Evolutionary conservation across 2,329 filamentous ascomycete genomes (phyloP).

Genomic region (Canariomyces notabilis): DNA sequence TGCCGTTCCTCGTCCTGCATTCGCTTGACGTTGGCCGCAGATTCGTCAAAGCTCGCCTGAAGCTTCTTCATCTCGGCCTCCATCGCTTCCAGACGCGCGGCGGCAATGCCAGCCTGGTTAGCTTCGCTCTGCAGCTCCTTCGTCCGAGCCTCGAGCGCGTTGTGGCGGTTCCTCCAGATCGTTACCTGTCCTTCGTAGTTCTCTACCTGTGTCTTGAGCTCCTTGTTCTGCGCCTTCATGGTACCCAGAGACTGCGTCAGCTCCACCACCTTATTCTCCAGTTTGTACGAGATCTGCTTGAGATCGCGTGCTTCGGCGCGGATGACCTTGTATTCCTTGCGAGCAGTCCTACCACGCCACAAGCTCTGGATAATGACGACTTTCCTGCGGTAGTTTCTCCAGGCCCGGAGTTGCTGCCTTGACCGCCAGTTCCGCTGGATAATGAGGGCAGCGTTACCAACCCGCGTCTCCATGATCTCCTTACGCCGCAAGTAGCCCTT

Average conservation of each 20-base stretch:
- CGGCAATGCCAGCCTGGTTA: constrained; percentile 94
- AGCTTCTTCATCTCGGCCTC: constrained; percentile 94
- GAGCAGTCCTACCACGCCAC: constrained; percentile 80
- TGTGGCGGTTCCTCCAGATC: constrained; percentile 90
- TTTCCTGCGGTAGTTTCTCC: constrained; percentile 86
- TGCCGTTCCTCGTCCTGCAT: constrained; percentile 91
- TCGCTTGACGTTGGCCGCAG: constrained; percentile 81
- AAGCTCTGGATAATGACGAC: constrained; percentile 85
- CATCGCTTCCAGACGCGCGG: constrained; percentile 83
- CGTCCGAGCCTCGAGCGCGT: constrained; percentile 78
- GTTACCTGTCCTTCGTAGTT: constrained; percentile 96
- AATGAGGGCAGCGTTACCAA: constrained; percentile 83
- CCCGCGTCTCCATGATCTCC: constrained; percentile 87
- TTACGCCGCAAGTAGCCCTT: constrained; percentile 90
- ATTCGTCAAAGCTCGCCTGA: constrained; percentile 84
- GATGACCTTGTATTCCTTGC: constrained; percentile 80
- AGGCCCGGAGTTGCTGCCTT: constrained; percentile 69
- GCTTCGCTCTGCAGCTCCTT: constrained; percentile 95
- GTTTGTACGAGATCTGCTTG: constrained; percentile 98
- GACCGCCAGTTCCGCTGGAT: constrained; percentile 91
- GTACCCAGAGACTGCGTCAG: constrained; percentile 89
- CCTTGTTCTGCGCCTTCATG: constrained; percentile 93
- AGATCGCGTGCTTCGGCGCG: constrained; percentile 96
- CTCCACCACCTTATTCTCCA: constrained; percentile 99
- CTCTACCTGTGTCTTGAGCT: constrained; percentile 79